Evolutionary conservation across 1,139 yeast genomes (phyloP).

Genomic region (Saccharomyces pastorianus): DNA sequence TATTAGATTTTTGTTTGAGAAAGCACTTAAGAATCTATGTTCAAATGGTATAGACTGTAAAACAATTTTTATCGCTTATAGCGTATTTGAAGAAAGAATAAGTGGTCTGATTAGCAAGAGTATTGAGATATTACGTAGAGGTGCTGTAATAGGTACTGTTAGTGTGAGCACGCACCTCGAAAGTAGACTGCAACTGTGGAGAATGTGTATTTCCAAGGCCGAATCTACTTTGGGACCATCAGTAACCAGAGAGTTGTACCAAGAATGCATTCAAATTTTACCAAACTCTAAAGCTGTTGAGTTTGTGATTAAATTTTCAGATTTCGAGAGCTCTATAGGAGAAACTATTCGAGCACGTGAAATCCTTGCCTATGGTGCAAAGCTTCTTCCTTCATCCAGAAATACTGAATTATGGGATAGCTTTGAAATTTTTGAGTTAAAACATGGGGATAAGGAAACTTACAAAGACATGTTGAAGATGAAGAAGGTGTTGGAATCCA

Average conservation of each 20-base stretch:
- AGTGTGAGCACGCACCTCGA: conserved; percentile 5
- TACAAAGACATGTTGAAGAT: conserved; percentile 68
- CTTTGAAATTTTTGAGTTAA: conserved; percentile 72
- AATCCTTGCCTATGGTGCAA: conserved; percentile 44
- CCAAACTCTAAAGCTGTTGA: conserved; percentile 20
- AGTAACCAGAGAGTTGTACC: conserved; percentile 19
- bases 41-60: conserved; percentile 36
- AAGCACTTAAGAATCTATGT: conserved; percentile 47
- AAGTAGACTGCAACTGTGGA: conserved; percentile 21
- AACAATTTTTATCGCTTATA: conserved; percentile 48
- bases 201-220: conserved; percentile 15
- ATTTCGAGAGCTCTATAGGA: conserved; percentile 24
- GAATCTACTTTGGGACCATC: conserved; percentile 13
- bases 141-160: conserved; percentile 21
- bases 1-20: conserved; percentile 68
- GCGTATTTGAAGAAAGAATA: conserved; percentile 49
- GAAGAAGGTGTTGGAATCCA: conserved; percentile 46
- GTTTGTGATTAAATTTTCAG: conserved; percentile 23
- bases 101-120: conserved; percentile 40
- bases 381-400: conserved; percentile 38
- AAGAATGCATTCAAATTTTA: conserved; percentile 21
- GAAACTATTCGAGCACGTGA: conserved; percentile 48
- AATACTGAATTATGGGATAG: conserved; percentile 42
- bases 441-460: conserved; percentile 59
- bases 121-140: conserved; percentile 38